Evolutionary conservation across 177 flowering plant genomes (phyloP).

Genomic region (Vitis hybrid): DNA sequence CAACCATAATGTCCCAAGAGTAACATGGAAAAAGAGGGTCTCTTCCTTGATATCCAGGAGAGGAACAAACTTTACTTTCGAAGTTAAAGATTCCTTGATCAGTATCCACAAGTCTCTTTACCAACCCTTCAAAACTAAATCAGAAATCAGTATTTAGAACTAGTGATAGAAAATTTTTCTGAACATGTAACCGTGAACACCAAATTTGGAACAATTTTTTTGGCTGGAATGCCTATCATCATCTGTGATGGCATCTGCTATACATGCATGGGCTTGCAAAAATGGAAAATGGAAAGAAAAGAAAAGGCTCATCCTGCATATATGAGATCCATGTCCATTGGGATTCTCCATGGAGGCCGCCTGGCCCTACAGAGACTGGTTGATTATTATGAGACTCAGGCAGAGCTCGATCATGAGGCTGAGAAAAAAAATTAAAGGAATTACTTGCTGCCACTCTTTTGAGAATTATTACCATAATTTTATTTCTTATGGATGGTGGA

Average conservation of each 20-base stretch:
- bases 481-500: no score
- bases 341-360: constrained; percentile 31
- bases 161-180: background rate
- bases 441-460: background rate
- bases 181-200: constrained; percentile 2
- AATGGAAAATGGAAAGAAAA: background rate
- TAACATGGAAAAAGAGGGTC: no score
- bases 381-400: constrained; percentile 14
- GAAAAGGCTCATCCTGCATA: background rate
- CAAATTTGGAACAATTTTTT: constrained; percentile 13
- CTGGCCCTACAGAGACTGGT: constrained; percentile 31
- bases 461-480: no score
- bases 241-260: constrained; percentile 11
- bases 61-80: no score
- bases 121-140: no score
- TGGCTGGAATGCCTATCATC: constrained; percentile 10
- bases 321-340: constrained; percentile 23
- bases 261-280: constrained; percentile 10
- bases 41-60: no score
- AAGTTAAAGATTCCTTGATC: no score
- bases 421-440: constrained; percentile 8
- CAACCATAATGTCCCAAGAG: no score
- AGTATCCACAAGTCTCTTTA: no score
- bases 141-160: no score
- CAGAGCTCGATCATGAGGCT: constrained; percentile 4